Evolutionary conservation across 495 filamentous ascomycete genomes (phyloP).

Genomic region (Filosporella fistucella): DNA sequence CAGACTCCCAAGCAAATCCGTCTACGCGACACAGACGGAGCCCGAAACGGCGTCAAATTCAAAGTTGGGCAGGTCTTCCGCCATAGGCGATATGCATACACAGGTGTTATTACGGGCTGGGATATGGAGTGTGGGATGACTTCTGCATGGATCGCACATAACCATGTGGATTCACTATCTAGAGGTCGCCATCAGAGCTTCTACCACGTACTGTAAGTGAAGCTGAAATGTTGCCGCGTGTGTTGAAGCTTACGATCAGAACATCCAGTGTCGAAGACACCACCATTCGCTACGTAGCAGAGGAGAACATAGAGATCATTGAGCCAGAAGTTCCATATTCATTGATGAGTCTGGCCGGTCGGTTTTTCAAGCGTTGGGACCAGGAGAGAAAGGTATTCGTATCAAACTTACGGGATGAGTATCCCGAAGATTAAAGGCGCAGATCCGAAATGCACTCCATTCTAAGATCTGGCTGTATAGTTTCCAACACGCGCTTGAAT

Average conservation of each 20-base stretch:
- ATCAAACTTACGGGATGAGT: constrained; percentile 81
- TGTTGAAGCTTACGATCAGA: constrained; percentile 33
- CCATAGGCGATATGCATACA: constrained; percentile 76
- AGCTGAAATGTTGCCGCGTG: constrained; percentile 3
- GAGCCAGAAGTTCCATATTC: constrained; percentile 39
- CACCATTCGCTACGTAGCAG: constrained; percentile 71
- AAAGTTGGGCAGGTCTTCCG: constrained; percentile 79
- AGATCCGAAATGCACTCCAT: too few species aligned
- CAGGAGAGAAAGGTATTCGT: constrained; percentile 60
- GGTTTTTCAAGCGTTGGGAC: constrained; percentile 89
- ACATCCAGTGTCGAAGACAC: constrained; percentile 55
- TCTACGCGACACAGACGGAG: constrained; percentile 37
- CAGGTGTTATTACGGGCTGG: constrained; percentile 85
- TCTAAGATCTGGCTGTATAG: too few species aligned
- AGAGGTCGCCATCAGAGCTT: constrained; percentile 71
- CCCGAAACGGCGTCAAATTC: constrained; percentile 48
- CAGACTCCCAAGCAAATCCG: constrained; percentile 50
- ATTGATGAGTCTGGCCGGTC: constrained; percentile 70
- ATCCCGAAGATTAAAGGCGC: constrained; percentile 68
- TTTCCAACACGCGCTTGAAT: too few species aligned
- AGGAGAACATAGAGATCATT: constrained; percentile 77
- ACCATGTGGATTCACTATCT: constrained; percentile 57
- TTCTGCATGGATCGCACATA: constrained; percentile 51
- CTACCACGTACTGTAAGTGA: constrained; percentile 77
- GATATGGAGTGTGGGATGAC: constrained; percentile 51